phyloP scores from a whole-genome alignment of 2,329 filamentous ascomycete genomes.

The Grosmannia clavigera region DNA sequence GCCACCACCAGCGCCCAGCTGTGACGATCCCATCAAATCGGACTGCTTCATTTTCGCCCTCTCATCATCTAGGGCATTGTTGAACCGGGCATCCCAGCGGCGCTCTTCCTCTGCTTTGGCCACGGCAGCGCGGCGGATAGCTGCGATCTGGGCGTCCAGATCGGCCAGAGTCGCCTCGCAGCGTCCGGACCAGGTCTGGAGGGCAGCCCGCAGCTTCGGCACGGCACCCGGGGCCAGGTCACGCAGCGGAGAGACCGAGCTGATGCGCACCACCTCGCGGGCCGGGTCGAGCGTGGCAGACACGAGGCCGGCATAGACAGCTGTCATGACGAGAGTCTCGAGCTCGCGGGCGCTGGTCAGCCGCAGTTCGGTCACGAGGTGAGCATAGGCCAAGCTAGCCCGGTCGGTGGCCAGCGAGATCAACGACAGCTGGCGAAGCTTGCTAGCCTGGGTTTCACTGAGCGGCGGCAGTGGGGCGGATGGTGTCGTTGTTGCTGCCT shows the following conservation, averaged over 20 bases:
- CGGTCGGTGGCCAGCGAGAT: constrained; percentile 64
- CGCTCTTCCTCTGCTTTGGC: constrained; percentile 37
- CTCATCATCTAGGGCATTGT: constrained; percentile 36
- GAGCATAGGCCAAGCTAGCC: constrained; percentile 57
- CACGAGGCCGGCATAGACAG: constrained; percentile 77
- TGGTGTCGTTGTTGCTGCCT: background rate
- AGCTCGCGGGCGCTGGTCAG: constrained; percentile 57
- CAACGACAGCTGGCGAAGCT: constrained; percentile 84
- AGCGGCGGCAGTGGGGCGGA: constrained; percentile 47
- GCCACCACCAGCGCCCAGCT: constrained; percentile 8
- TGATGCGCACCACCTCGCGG: constrained; percentile 61
- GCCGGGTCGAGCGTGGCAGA: constrained; percentile 73
- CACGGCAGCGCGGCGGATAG: constrained; percentile 47
- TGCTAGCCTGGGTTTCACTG: constrained; percentile 59
- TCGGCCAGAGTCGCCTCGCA: constrained; percentile 62
- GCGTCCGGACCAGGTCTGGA: constrained; percentile 65
- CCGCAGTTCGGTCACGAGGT: constrained; percentile 53
- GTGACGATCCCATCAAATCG: background rate
- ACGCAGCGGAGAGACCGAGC: constrained; percentile 71
- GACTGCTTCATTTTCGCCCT: constrained; percentile 12
- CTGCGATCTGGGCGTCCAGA: constrained; percentile 62
- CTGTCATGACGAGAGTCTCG: constrained; percentile 75
- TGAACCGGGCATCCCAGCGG: constrained; percentile 33
- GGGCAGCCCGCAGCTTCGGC: constrained; percentile 51
- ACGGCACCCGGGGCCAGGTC: constrained; percentile 69